Conservation (phyloP, 1,139 yeast genomes). For the Wickerhamomyces sp. region DNA sequence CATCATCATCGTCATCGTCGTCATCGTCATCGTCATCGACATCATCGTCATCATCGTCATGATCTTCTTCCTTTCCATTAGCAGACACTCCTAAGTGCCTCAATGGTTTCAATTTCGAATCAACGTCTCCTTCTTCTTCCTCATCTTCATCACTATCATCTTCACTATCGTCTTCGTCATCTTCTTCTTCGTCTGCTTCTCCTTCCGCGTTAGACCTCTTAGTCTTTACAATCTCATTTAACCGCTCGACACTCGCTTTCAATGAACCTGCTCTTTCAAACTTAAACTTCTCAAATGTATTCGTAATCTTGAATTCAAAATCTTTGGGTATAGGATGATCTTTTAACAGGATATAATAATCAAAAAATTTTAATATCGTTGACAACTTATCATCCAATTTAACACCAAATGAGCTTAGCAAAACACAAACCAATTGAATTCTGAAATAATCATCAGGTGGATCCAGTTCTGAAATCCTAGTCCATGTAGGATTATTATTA, state of each 20-base stretch:
- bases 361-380: constrained; percentile 57
- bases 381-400: constrained; percentile 31
- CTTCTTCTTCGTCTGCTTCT: constrained; percentile 21
- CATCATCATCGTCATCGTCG: constrained; percentile 19
- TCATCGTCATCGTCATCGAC: constrained; percentile 11
- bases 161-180: constrained; percentile 23
- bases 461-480: constrained; percentile 43
- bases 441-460: constrained; percentile 68
- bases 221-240: constrained; percentile 26
- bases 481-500: constrained; percentile 53
- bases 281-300: constrained; percentile 35
- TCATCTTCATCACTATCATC: constrained; percentile 24
- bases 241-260: constrained; percentile 36
- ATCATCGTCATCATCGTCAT: constrained; percentile 18
- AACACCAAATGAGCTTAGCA: constrained; percentile 25
- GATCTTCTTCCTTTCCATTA: constrained; percentile 18
- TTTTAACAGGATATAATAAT: constrained; percentile 70
- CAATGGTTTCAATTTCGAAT: too few species aligned
- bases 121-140: constrained; percentile 24
- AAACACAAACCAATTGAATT: constrained; percentile 46
- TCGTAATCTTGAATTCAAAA: constrained; percentile 46
- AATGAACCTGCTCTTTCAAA: constrained; percentile 36
- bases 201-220: constrained; percentile 19
- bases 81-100: too few species aligned
- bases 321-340: constrained; percentile 63